Percentiles rank a stretch among this genome's conserved stretches.
These are phyloP conservation scores for Dactylellina drechsleri DNA, from an alignment of 2,329 filamentous ascomycete species.

Conservation along the genomic window DNA sequence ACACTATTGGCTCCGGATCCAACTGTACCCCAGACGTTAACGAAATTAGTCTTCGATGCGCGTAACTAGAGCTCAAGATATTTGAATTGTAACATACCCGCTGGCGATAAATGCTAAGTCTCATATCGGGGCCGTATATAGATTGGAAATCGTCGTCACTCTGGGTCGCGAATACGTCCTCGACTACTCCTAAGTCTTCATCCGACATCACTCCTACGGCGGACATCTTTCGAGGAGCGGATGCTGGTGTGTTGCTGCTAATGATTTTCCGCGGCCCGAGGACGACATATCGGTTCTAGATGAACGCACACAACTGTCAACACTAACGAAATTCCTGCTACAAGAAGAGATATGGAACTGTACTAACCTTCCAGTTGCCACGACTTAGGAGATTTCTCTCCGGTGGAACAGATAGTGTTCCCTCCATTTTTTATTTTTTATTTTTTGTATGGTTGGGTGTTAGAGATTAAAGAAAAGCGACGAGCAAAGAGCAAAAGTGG, in stretches of 20 bases:
- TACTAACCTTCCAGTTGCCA: slow-evolving; percentile 54
- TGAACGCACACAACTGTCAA: slow-evolving; percentile 11
- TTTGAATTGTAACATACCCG: slow-evolving; percentile 21
- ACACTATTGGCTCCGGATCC: slow-evolving; percentile 45
- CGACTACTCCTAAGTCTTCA: slow-evolving; percentile 40
- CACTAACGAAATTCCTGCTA: slow-evolving; percentile 4
- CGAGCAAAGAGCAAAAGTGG: slow-evolving; percentile 5
- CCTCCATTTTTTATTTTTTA: slow-evolving; percentile 34
- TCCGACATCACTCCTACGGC: slow-evolving; percentile 28
- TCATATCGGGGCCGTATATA: slow-evolving; percentile 30
- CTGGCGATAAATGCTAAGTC: slow-evolving; percentile 45
- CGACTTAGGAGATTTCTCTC: slow-evolving; percentile 50
- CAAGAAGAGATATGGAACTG: not conserved
- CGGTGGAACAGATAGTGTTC: slow-evolving; percentile 48
- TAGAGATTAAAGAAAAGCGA: too few relatives aligned
- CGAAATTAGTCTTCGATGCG: not conserved
- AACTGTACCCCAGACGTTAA: slow-evolving; percentile 26
- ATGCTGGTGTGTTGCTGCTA: slow-evolving; percentile 46
- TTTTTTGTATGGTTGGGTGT: too few relatives aligned
- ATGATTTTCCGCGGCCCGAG: slow-evolving; percentile 43
- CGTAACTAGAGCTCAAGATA: not conserved
- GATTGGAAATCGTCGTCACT: slow-evolving; percentile 28
- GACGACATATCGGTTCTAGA: slow-evolving; percentile 49
- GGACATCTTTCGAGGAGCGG: slow-evolving; percentile 51
- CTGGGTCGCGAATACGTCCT: slow-evolving; percentile 51